Percentiles rank a stretch among this genome's conserved stretches.
These are phyloP conservation scores for Aspergillus aculeatus DNA, from an alignment of 2,329 filamentous ascomycete species.

Conservation along the genomic window DNA sequence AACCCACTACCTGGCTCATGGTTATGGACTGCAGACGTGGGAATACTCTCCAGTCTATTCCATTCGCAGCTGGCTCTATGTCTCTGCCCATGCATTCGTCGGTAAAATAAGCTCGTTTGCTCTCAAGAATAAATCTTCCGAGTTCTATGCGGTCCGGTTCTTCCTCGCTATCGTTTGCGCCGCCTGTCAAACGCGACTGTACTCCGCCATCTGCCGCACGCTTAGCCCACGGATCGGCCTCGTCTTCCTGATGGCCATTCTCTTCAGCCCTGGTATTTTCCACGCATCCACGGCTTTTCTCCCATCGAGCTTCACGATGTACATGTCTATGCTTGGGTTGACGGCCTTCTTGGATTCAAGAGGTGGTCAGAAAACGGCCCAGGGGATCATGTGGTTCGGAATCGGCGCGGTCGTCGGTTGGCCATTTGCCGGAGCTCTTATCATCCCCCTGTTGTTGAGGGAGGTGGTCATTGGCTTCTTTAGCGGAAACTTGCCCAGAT, in stretches of 20 bases:
- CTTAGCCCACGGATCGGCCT: conserved; percentile 81
- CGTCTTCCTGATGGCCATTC: conserved; percentile 74
- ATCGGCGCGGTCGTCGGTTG: conserved; percentile 83
- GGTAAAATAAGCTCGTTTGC: conserved; percentile 65
- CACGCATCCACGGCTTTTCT: conserved; percentile 84
- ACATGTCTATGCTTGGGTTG: conserved; percentile 79
- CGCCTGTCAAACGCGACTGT: conserved; percentile 77
- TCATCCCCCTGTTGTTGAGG: conserved; percentile 76
- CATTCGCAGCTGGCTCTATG: conserved; percentile 93
- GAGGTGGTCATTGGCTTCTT: conserved; percentile 60
- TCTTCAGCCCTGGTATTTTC: conserved; percentile 87
- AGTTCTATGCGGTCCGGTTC: conserved; percentile 87
- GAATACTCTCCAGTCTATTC: conserved; percentile 95
- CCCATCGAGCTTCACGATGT: conserved; percentile 97
- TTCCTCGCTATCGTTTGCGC: conserved; percentile 74
- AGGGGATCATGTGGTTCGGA: conserved; percentile 88
- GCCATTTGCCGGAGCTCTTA: conserved; percentile 86
- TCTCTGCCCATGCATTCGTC: conserved; percentile 72
- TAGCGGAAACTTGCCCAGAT: conserved; percentile 59
- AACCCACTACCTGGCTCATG: conserved; percentile 87
- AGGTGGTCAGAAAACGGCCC: conserved; percentile 72
- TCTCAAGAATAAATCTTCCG: conserved; percentile 50
- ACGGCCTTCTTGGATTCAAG: conserved; percentile 89
- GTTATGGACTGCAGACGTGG: conserved; percentile 95
- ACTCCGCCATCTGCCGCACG: conserved; percentile 70